Base-by-base conservation (phyloP, 2,329 filamentous ascomycete species). In the Neofusicoccum parvum region DNA sequence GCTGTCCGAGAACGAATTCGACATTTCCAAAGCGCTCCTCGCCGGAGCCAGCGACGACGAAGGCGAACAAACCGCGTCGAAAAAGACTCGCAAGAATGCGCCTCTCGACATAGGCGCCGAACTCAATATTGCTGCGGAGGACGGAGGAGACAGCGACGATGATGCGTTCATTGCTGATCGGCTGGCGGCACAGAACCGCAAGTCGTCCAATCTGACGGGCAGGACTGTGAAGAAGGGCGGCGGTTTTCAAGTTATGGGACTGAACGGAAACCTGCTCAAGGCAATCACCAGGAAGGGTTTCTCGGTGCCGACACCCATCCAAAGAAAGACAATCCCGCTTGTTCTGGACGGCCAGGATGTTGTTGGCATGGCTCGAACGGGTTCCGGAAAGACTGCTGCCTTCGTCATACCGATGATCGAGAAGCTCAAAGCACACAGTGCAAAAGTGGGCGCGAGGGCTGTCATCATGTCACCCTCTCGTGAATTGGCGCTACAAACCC, bases 321-420 rank as follows among this genome's bases (percentile, higher is more conserved):
- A 99, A 81, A 88, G 95, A 71, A 98, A 98, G 80, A 92, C 95
- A 1, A 97, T 99, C 54, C 96, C 95, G 3, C 83, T 98, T 64
- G 88, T 99, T 64, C 83, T 98, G 71, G 91, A 96, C 68, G 87
- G 90, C 63, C 92, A 93, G 79, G 95, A 99, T 84, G 92, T 98
- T n/a, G 94, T 99, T 27, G 96, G 94, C 70, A 99, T 99, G 95
- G 95, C 95, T 7, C 86, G 96, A 70, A 99, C 96, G n/a, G 95
- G 95, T 76, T 98, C 94, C 20, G 95, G 95, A 81, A 99, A 99
- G 83, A 99, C 96, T 1, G 95, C 94, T 1, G 95, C 95, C 23
- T 99, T 99, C 78, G 93, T 98, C 32, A 96, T 99, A 69, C 95
- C 95, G 49, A 97, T 99, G 94, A 93, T 99, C 67, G 92, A 99